Percentiles rank a stretch among this genome's conserved stretches.
Evolutionary conservation across 495 filamentous ascomycete genomes (phyloP).

Genomic region (Monascus purpureus): DNA sequence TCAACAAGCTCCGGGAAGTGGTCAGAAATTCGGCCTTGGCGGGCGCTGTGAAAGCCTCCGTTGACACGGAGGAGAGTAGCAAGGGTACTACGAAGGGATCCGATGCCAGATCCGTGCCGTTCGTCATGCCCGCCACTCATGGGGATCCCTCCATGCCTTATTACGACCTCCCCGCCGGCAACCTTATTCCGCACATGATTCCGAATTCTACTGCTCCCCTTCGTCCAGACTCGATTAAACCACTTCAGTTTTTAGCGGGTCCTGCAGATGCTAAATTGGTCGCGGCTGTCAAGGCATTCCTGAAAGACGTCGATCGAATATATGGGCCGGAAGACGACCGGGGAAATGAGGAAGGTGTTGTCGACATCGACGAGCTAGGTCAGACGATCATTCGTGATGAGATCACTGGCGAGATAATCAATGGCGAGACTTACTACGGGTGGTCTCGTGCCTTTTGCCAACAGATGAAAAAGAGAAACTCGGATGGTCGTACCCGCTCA

Average conservation of each 20-base stretch:
- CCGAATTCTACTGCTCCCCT: constrained; percentile 63
- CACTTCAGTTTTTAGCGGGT: constrained; percentile 57
- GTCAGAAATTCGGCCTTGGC: constrained; percentile 32
- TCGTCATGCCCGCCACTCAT: constrained; percentile 59
- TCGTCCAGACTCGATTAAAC: constrained; percentile 55
- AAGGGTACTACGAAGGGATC: constrained; percentile 11
- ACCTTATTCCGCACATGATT: constrained; percentile 63
- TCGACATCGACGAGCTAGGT: constrained; percentile 61
- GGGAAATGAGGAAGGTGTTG: constrained; percentile 19
- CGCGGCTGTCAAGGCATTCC: constrained; percentile 49
- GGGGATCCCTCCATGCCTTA: constrained; percentile 63
- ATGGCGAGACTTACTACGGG: constrained; percentile 71
- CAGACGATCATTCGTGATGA: constrained; percentile 48
- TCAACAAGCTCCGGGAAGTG: constrained; percentile 45
- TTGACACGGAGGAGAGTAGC: constrained; percentile 11
- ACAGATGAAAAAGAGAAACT: constrained; percentile 55
- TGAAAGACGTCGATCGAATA: constrained; percentile 54
- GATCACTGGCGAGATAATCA: constrained; percentile 41
- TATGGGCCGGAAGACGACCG: constrained; percentile 30
- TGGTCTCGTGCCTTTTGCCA: constrained; percentile 74
- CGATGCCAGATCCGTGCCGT: constrained; percentile 43
- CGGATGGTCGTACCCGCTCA: constrained; percentile 1
- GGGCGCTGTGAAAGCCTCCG: constrained; percentile 13
- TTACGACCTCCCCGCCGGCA: constrained; percentile 77
- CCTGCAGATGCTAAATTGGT: constrained; percentile 55